Percentiles rank a stretch among this genome's conserved stretches.
Evolutionary conservation across 805 yeast species (phyloP).

Genomic region (Myxozyma udenii): DNA sequence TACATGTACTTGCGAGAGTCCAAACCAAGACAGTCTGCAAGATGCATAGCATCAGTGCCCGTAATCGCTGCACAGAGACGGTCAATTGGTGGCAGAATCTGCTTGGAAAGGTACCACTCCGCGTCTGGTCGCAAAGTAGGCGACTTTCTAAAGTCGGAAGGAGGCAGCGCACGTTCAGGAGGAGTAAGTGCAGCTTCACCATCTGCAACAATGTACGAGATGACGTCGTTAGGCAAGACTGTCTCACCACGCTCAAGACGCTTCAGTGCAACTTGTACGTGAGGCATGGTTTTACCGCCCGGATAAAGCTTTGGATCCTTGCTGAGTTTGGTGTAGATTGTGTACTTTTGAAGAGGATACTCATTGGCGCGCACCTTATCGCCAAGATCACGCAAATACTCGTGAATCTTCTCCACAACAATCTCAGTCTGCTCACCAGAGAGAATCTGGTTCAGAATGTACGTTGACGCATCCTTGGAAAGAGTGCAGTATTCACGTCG

Average conservation of each 20-base stretch:
- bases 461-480: conserved; percentile 81
- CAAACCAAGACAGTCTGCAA: conserved; percentile 74
- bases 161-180: conserved; percentile 81
- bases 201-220: conserved; percentile 66
- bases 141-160: conserved; percentile 55
- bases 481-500: conserved; percentile 95
- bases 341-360: conserved; percentile 62
- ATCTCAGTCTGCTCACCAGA: conserved; percentile 69
- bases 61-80: conserved; percentile 81
- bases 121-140: conserved; percentile 52
- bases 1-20: conserved; percentile 61
- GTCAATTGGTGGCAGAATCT: conserved; percentile 85
- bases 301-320: conserved; percentile 87
- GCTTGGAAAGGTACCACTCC: conserved; percentile 77
- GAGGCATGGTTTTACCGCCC: conserved; percentile 73
- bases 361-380: conserved; percentile 57
- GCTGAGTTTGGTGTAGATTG: conserved; percentile 82
- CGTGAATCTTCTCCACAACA: conserved; percentile 68
- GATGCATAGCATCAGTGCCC: conserved; percentile 75
- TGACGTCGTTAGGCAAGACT: conserved; percentile 83
- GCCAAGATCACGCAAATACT: conserved; percentile 61
- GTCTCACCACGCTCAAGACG: conserved; percentile 79
- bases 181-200: conserved; percentile 32
- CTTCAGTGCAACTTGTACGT: conserved; percentile 84
- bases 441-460: conserved; percentile 66